These are phyloP conservation scores for Fusarium illudens DNA, from an alignment of 2,329 filamentous ascomycete genomes.

Conservation along the genomic window DNA sequence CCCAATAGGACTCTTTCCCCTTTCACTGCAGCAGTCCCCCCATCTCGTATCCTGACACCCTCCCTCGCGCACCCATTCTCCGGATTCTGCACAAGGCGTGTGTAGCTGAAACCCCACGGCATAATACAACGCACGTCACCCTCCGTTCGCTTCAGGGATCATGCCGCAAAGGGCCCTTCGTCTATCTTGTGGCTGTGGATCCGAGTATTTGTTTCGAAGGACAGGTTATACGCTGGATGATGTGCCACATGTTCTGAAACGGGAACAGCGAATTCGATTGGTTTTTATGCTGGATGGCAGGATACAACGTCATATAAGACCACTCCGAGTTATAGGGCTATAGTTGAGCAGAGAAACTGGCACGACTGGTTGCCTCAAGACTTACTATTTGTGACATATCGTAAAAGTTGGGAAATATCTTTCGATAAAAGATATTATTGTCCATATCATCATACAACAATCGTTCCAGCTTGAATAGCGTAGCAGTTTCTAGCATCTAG, in stretches of 20 bases:
- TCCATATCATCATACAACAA: background rate
- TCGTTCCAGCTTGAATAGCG: background rate
- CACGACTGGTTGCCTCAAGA: background rate
- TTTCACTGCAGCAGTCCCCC: background rate
- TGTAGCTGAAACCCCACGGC: background rate
- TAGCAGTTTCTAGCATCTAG: background rate
- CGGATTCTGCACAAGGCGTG: background rate
- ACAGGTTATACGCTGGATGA: background rate
- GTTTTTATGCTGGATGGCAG: background rate
- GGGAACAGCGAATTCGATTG: background rate
- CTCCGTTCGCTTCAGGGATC: background rate
- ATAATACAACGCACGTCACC: background rate
- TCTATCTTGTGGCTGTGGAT: slow-evolving; percentile 1
- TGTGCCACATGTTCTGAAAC: background rate
- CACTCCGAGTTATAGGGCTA: background rate
- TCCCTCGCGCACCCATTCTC: background rate
- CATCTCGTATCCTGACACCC: background rate
- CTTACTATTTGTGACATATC: background rate
- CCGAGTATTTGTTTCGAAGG: background rate
- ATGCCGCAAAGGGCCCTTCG: background rate
- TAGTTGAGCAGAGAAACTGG: background rate
- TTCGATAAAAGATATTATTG: background rate
- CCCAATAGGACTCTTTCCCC: background rate
- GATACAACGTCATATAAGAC: background rate
- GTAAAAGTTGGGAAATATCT: background rate